A percentile compares a stretch with the other conserved stretches of the same genome.
These are phyloP conservation scores for Fusarium nodosum DNA, from an alignment of 2,329 filamentous ascomycete species.

Conservation along the genomic window DNA sequence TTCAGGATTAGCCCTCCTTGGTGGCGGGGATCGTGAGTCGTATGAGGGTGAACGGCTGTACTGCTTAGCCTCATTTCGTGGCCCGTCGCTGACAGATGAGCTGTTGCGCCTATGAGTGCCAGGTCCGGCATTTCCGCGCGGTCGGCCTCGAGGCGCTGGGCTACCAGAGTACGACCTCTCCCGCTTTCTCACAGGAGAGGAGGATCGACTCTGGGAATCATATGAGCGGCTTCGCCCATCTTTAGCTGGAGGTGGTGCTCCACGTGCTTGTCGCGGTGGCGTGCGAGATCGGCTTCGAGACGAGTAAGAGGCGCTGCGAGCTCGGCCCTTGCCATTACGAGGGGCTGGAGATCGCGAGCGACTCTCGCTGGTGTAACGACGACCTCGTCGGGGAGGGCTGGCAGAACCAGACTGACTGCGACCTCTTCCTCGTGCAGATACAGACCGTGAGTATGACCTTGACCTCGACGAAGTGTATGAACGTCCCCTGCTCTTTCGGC, in stretches of 20 bases:
- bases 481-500: conserved; percentile 45
- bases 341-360: conserved; percentile 51
- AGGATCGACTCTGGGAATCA: conserved; percentile 44
- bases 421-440: conserved; percentile 47
- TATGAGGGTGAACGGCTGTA: conserved; percentile 53
- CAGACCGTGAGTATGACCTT: conserved; percentile 62
- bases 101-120: conserved; percentile 50
- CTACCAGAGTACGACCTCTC: conserved; percentile 41
- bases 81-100: conserved; percentile 53
- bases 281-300: conserved; percentile 53
- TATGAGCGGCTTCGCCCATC: conserved; percentile 44
- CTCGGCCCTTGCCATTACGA: conserved; percentile 46
- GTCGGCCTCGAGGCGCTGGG: conserved; percentile 45
- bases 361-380: conserved; percentile 47
- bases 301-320: conserved; percentile 51
- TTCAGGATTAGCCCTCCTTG: conserved; percentile 39
- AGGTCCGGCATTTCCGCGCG: conserved; percentile 37
- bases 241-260: conserved; percentile 36
- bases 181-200: conserved; percentile 42
- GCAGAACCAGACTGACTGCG: conserved; percentile 50
- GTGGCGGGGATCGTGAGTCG: conserved; percentile 51
- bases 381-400: conserved; percentile 50
- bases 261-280: conserved; percentile 43
- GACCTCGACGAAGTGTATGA: conserved; percentile 56
- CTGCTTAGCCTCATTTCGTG: conserved; percentile 43